Evolutionary conservation across 73 alveolate species (phyloP), one percentile per base, ranked within the genome.

Genomic region (Paraurostyla sp.): DNA sequence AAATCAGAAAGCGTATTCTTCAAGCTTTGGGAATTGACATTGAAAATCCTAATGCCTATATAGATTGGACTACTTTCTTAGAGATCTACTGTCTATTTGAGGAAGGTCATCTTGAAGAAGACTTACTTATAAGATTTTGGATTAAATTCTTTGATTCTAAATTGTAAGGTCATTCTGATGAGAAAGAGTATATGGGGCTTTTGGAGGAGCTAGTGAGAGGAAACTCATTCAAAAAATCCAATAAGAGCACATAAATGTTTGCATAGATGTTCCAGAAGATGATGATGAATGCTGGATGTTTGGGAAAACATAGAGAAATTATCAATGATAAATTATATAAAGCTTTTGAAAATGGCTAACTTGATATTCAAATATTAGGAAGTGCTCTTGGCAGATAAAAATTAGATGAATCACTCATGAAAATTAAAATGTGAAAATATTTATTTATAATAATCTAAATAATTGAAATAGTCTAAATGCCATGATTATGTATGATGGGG

Each of bases 151-250:
- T 91, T 9, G 96, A 91, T 46, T 73, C 80, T 13, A 75, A 58
- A 46, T 22, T 68, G 15, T 16, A 49, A 41, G 96, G 96, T 16
- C 23, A 38, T 9, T 84, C 84, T 25, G 25, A 38, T 0, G 85
- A 52, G 45, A 59, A 29, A 0, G 83, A 60, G 3, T 30, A 59
- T 56, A 25, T 71, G 40, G 54, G 40, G n/a, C 38, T 91, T 15
- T 76, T 91, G 7, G 96, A 91, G 40, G 88, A 91, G 69, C 52
- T 83, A 18, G 59, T 91, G 29, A 32, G 96, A 84, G 96, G 96
- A 25, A 84, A 38, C 22, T 30, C 91, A 9, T 57, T 91, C 0
- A 33, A 29, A 13, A 76, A 83, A 38, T 88, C 96, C 4, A 75
- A 36, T 41, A 80, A 91, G 32, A 80, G 91, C 0, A 91, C 96